These are phyloP conservation scores for Wickerhamomyces chambardii DNA, from an alignment of 805 yeast genomes.

Conservation along the genomic window DNA sequence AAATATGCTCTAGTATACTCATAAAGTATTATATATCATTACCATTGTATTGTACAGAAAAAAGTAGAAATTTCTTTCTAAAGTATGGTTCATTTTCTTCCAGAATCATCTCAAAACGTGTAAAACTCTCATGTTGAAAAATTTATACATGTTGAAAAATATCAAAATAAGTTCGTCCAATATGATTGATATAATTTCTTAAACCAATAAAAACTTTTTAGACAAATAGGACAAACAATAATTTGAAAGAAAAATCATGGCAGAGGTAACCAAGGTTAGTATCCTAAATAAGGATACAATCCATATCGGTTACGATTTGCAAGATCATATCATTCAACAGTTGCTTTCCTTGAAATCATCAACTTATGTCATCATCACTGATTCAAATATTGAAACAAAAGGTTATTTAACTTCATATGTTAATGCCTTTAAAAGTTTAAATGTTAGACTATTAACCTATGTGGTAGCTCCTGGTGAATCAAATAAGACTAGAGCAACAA, in stretches of 20 bases:
- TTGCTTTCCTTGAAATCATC: slow-evolving; percentile 63
- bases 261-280: slow-evolving; percentile 39
- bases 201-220: too few relatives aligned
- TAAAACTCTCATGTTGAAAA: too few relatives aligned
- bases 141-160: too few relatives aligned
- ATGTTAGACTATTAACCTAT: slow-evolving; percentile 61
- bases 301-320: slow-evolving; percentile 83
- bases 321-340: slow-evolving; percentile 59
- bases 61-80: too few relatives aligned
- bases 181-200: too few relatives aligned
- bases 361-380: slow-evolving; percentile 88
- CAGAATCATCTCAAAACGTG: too few relatives aligned
- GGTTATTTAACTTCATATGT: slow-evolving; percentile 45
- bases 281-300: slow-evolving; percentile 79
- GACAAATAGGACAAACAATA: background rate
- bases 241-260: background rate
- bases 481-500: slow-evolving; percentile 79
- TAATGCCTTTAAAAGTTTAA: slow-evolving; percentile 34
- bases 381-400: slow-evolving; percentile 65
- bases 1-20: too few relatives aligned
- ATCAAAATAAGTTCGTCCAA: too few relatives aligned
- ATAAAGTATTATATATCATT: too few relatives aligned
- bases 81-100: too few relatives aligned
- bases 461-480: slow-evolving; percentile 90
- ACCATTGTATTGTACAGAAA: too few relatives aligned